These are phyloP conservation scores for Venturia oleaginea DNA, from an alignment of 2,329 filamentous ascomycete genomes.

Conservation along the genomic window DNA sequence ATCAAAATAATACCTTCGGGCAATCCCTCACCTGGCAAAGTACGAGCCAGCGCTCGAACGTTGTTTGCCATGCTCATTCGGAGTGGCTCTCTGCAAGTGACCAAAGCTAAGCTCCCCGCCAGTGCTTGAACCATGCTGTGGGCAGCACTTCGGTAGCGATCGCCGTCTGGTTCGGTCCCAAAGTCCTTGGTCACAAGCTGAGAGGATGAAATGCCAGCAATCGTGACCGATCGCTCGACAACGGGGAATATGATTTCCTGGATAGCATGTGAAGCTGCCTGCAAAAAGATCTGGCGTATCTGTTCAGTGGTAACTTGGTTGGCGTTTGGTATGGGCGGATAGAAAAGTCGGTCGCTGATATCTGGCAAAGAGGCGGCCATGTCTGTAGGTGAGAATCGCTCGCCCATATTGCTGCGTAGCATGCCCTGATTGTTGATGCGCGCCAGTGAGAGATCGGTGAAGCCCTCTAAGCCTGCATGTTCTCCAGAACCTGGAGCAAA, in stretches of 20 bases:
- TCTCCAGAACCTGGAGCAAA: conserved; percentile 49
- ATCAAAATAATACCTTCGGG: conserved; percentile 94
- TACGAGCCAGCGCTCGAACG: conserved; percentile 71
- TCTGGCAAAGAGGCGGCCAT: conserved; percentile 78
- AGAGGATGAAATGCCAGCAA: conserved; percentile 91
- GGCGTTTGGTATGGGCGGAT: conserved; percentile 63
- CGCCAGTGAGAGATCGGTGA: conserved; percentile 62
- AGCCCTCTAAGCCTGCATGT: conserved; percentile 55
- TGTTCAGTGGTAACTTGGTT: conserved; percentile 65
- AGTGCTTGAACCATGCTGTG: conserved; percentile 93
- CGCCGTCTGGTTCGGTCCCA: conserved; percentile 82
- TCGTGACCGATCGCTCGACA: conserved; percentile 93
- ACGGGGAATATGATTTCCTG: conserved; percentile 96
- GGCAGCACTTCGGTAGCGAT: conserved; percentile 74
- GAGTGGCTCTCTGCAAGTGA: conserved; percentile 96
- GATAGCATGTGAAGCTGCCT: conserved; percentile 79
- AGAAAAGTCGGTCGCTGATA: conserved; percentile 66
- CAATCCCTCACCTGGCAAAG: conserved; percentile 56
- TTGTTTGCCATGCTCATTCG: conserved; percentile 97
- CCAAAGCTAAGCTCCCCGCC: conserved; percentile 83
- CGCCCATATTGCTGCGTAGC: conserved; percentile 39
- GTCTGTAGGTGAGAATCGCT: conserved; percentile 65
- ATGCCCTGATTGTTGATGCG: conserved; percentile 58
- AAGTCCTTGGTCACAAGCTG: conserved; percentile 97
- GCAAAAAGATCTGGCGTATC: conserved; percentile 65